Conservation (phyloP, 495 filamentous ascomycete species). For the Penicillium manginii region DNA sequence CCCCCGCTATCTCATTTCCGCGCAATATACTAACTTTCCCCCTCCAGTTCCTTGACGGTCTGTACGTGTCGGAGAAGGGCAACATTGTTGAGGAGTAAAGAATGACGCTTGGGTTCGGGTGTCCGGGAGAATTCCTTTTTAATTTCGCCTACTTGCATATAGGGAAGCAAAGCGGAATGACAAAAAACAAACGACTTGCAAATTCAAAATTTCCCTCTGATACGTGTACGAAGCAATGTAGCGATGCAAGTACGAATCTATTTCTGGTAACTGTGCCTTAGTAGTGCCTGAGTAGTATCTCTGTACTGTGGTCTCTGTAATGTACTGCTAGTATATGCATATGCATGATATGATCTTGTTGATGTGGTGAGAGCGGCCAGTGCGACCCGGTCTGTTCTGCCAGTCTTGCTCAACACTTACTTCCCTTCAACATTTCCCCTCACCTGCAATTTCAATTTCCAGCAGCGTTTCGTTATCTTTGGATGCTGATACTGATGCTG, state of each 20-base stretch:
- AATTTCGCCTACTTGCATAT: conserved; percentile 52
- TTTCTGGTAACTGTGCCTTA: background rate
- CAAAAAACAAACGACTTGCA: conserved; percentile 49
- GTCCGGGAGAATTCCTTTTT: conserved; percentile 49
- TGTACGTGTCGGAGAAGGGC: conserved; percentile 97
- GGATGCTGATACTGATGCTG: background rate
- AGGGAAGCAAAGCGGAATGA: conserved; percentile 50
- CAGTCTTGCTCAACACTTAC: too few relatives aligned
- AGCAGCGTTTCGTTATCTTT: too few relatives aligned
- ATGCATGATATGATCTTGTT: too few relatives aligned
- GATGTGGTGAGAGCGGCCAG: too few relatives aligned
- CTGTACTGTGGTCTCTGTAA: too few relatives aligned
- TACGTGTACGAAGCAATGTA: conserved; percentile 30
- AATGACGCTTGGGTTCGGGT: conserved; percentile 44
- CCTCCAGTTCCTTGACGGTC: conserved; percentile 93
- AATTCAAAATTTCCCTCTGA: conserved; percentile 31
- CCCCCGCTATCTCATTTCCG: background rate
- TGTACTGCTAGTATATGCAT: too few relatives aligned
- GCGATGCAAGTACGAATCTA: conserved; percentile 20
- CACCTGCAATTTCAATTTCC: too few relatives aligned
- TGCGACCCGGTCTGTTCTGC: too few relatives aligned
- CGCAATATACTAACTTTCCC: conserved; percentile 24
- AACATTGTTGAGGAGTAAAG: conserved; percentile 80
- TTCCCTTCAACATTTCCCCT: too few relatives aligned
- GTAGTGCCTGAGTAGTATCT: background rate